Conservation (phyloP, 2,329 filamentous ascomycete species). For the Stemphylium beticola region DNA sequence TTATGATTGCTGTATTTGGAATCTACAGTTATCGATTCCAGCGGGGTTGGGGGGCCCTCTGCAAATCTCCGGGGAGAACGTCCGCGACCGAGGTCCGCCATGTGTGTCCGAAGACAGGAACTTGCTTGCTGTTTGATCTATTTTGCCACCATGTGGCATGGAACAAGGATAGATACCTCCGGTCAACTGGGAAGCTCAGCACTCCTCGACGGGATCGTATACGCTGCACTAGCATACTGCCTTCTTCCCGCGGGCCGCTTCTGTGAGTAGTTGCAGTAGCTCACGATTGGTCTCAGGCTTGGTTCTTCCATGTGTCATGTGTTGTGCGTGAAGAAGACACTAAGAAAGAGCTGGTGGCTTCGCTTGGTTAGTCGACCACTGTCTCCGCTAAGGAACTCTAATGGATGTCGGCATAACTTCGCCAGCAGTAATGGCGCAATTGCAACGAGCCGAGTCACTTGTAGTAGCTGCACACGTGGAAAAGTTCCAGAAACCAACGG, state of each 20-base stretch:
- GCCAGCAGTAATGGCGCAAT: constrained; percentile 18
- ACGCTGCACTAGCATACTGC: not conserved
- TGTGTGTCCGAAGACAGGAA: constrained; percentile 11
- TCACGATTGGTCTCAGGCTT: constrained; percentile 16
- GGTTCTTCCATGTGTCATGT: constrained; percentile 24
- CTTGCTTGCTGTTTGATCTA: constrained; percentile 7
- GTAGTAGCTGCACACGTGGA: constrained; percentile 14
- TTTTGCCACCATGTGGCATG: constrained; percentile 1
- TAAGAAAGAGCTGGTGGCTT: constrained; percentile 15
- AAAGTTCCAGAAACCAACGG: constrained; percentile 18
- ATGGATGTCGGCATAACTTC: constrained; percentile 12
- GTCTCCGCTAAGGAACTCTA: constrained; percentile 26
- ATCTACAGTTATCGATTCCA: constrained; percentile 21
- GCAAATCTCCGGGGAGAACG: constrained; percentile 15
- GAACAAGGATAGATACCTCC: constrained; percentile 11
- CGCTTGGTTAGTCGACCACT: constrained; percentile 20
- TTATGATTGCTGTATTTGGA: constrained; percentile 16
- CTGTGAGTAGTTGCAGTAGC: constrained; percentile 16
- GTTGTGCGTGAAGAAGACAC: constrained; percentile 25
- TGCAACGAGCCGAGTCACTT: constrained; percentile 3
- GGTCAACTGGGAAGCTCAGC: constrained; percentile 9
- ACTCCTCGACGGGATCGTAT: constrained; percentile 11
- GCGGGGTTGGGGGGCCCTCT: constrained; percentile 7
- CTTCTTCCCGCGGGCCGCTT: constrained; percentile 9
- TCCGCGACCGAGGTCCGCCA: constrained; percentile 12